Evolutionary conservation across 176 grass and related monocot species (phyloP).

Genomic region (Pontederia crassipes): DNA sequence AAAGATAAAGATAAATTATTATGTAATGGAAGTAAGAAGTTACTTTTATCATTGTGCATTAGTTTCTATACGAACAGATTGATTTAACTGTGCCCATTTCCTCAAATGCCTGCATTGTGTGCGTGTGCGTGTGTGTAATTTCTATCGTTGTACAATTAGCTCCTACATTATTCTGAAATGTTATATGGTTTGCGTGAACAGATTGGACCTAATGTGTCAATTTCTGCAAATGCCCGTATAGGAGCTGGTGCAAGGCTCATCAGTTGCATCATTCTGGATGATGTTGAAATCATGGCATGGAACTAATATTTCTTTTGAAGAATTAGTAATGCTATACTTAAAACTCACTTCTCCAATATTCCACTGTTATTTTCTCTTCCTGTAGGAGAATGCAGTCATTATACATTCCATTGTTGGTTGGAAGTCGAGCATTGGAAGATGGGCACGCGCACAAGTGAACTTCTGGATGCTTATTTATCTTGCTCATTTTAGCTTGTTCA

Average conservation of each 20-base stretch:
- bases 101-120: too few relatives aligned
- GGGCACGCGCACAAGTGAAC: constrained; percentile 87
- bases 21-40: too few relatives aligned
- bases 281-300: constrained; percentile 94
- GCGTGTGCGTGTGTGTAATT: too few relatives aligned
- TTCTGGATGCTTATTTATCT: background rate
- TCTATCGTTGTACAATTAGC: too few relatives aligned
- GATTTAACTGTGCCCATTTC: too few relatives aligned
- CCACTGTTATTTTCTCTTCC: constrained; percentile 10
- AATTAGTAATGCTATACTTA: background rate
- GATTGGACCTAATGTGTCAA: constrained; percentile 94
- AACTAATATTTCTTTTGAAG: constrained; percentile 4
- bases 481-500: background rate
- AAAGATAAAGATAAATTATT: too few relatives aligned
- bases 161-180: background rate
- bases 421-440: constrained; percentile 88
- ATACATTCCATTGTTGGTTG: constrained; percentile 91
- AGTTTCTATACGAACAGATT: too few relatives aligned
- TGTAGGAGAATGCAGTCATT: constrained; percentile 88
- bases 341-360: constrained; percentile 2
- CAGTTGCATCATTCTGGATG: constrained; percentile 82
- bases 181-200: constrained; percentile 14
- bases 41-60: too few relatives aligned
- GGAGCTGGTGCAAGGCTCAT: constrained; percentile 92
- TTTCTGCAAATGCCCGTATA: constrained; percentile 90